These are phyloP conservation scores for Rhododendron simsii DNA, from an alignment of 148 eudicot genomes.

Conservation along the genomic window DNA sequence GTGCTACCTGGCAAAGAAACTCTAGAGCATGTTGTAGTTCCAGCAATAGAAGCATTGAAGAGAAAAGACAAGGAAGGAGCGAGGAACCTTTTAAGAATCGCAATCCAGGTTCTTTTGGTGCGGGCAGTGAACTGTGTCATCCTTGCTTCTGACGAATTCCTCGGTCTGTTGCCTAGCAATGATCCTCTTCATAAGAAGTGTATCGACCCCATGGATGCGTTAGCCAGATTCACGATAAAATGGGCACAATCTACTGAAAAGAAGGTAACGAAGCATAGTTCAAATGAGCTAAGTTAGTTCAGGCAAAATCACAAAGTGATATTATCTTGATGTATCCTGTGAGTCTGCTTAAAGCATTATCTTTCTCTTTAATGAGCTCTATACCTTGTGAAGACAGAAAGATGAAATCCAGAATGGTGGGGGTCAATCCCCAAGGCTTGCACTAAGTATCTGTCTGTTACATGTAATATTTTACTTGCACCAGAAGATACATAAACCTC, in stretches of 20 bases:
- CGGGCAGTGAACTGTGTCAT: slow-evolving; percentile 51
- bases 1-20: slow-evolving; percentile 58
- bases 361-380: neutral
- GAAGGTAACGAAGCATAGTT: neutral
- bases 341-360: neutral
- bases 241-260: slow-evolving; percentile 42
- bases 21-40: slow-evolving; percentile 43
- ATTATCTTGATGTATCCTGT: neutral
- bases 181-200: slow-evolving; percentile 64
- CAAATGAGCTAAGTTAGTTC: neutral
- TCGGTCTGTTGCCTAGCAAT: slow-evolving; percentile 38
- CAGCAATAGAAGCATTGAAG: slow-evolving; percentile 47
- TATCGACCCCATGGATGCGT: slow-evolving; percentile 64
- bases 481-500: neutral
- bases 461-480: neutral
- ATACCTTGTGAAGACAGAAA: neutral
- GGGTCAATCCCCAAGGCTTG: neutral
- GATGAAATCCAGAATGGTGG: neutral
- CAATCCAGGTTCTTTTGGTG: slow-evolving; percentile 49
- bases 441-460: neutral
- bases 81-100: slow-evolving; percentile 49
- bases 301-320: neutral
- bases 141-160: slow-evolving; percentile 55
- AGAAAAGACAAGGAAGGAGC: slow-evolving; percentile 61
- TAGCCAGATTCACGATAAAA: slow-evolving; percentile 50